Percentiles rank a stretch among this genome's conserved stretches.
These are phyloP conservation scores for Populus nigra DNA, from an alignment of 345 rosid genomes.

Conservation along the genomic window DNA sequence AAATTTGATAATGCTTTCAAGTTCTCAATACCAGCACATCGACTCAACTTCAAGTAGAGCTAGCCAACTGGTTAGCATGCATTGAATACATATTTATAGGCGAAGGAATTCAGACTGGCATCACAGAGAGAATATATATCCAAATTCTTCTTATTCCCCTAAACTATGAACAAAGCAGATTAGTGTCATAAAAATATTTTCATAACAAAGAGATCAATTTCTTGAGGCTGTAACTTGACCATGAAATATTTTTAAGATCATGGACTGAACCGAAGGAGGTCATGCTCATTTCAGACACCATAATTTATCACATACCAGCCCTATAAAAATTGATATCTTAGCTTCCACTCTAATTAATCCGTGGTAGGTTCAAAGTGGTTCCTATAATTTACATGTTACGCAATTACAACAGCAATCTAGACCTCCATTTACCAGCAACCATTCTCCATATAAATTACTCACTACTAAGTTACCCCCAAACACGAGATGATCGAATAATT, in stretches of 20 bases:
- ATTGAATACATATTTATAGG: neutral
- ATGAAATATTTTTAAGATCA: neutral
- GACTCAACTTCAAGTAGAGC: neutral
- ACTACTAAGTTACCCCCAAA: neutral
- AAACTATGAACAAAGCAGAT: neutral
- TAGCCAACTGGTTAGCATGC: neutral
- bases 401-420: neutral
- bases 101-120: neutral
- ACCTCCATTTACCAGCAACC: neutral
- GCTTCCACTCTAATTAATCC: too few species aligned
- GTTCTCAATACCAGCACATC: neutral
- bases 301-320: neutral
- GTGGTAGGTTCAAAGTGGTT: neutral
- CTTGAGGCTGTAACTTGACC: neutral
- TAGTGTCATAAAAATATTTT: too few species aligned
- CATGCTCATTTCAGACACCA: neutral
- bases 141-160: neutral
- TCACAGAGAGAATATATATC: neutral
- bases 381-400: neutral
- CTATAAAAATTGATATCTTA: neutral
- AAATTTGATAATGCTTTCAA: neutral
- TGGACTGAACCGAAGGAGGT: neutral
- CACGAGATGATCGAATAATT: neutral
- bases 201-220: too few species aligned
- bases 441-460: neutral